These are phyloP conservation scores for Poa annua DNA, from an alignment of 176 grass and related monocot genomes.

Conservation along the genomic window DNA sequence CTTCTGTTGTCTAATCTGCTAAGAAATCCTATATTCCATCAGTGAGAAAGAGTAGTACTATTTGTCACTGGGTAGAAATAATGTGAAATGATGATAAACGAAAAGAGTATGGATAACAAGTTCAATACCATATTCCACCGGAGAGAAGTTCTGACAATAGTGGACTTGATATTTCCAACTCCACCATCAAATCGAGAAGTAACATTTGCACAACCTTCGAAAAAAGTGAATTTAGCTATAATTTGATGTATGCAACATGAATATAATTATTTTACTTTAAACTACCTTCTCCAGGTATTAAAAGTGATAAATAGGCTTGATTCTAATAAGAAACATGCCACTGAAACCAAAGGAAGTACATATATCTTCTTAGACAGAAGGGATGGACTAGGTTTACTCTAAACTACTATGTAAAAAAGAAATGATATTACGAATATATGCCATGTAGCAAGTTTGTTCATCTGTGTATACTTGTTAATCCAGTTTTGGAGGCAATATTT, in stretches of 20 bases:
- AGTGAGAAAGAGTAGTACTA: slow-evolving; percentile 13
- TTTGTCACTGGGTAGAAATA: slow-evolving; percentile 1
- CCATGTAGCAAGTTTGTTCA: neutral
- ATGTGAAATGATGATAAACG: slow-evolving; percentile 15
- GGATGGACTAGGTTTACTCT: neutral
- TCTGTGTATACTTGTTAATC: slow-evolving; percentile 1
- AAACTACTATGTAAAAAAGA: slow-evolving; percentile 3
- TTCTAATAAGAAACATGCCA: no score
- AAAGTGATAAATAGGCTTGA: no score
- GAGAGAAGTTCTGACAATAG: slow-evolving; percentile 61
- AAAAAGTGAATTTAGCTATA: slow-evolving; percentile 39
- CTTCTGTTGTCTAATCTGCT: slow-evolving; percentile 25
- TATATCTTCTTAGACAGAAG: no score
- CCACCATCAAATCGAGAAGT: slow-evolving; percentile 84
- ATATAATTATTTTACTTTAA: slow-evolving; percentile 27
- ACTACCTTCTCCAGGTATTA: neutral
- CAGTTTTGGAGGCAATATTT: slow-evolving; percentile 15
- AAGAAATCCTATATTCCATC: slow-evolving; percentile 11
- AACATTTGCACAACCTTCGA: slow-evolving; percentile 79
- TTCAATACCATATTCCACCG: slow-evolving; percentile 60
- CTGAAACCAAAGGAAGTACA: no score
- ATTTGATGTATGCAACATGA: slow-evolving; percentile 8
- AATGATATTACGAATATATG: neutral
- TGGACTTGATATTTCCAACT: slow-evolving; percentile 90
- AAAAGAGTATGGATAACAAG: slow-evolving; percentile 1